Conservation (phyloP, 1,139 yeast genomes). For the Debaryomycetaceae sp. region DNA sequence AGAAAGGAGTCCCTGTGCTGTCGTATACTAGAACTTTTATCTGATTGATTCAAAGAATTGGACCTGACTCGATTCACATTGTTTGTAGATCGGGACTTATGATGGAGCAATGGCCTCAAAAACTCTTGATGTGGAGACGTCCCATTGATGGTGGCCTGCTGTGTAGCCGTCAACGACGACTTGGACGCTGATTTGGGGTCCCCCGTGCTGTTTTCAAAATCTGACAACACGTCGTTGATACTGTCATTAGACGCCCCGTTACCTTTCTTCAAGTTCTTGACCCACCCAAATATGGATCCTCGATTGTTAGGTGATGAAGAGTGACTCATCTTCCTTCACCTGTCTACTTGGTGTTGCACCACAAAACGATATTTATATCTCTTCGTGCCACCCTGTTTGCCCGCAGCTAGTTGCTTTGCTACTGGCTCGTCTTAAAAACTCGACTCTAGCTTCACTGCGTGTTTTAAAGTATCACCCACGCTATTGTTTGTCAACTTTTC, state of each 20-base stretch:
- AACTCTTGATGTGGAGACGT: slow-evolving; percentile 25
- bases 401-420: not conserved
- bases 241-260: slow-evolving; percentile 39
- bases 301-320: slow-evolving; percentile 42
- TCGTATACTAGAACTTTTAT: slow-evolving; percentile 35
- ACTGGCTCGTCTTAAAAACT: too few species aligned
- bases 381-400: not conserved
- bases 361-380: not conserved
- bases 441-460: not conserved
- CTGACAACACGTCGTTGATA: slow-evolving; percentile 36
- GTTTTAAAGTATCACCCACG: not conserved
- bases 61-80: slow-evolving; percentile 44
- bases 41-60: slow-evolving; percentile 33
- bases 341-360: not conserved
- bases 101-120: slow-evolving; percentile 46
- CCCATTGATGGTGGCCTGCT: slow-evolving; percentile 7
- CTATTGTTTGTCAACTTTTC: not conserved
- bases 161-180: slow-evolving; percentile 8
- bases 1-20: slow-evolving; percentile 58
- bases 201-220: slow-evolving; percentile 22
- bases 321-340: slow-evolving; percentile 29
- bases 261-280: slow-evolving; percentile 41
- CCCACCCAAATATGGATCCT: slow-evolving; percentile 47
- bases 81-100: slow-evolving; percentile 49
- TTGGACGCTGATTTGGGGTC: slow-evolving; percentile 26